Percentiles rank a stretch among this genome's conserved stretches.
These are phyloP conservation scores for Asterochloris erici DNA, from an alignment of 139 green algal genomes.

Conservation along the genomic window DNA sequence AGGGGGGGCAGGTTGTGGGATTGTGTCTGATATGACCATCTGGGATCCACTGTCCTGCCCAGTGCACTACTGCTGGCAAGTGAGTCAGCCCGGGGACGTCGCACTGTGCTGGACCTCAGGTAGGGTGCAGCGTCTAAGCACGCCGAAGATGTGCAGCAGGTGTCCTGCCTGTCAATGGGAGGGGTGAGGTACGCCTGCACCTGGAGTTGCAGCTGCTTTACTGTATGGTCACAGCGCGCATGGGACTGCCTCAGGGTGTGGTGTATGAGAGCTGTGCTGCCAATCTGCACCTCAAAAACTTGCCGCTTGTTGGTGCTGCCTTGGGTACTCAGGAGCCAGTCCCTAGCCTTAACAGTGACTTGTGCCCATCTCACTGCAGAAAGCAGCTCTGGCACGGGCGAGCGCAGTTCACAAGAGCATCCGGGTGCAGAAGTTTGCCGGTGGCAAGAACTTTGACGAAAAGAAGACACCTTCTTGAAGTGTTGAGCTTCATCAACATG, in stretches of 20 bases:
- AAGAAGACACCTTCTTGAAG: neutral
- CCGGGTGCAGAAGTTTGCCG: neutral
- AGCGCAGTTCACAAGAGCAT: slow-evolving; percentile 22
- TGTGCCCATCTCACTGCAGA: slow-evolving; percentile 6
- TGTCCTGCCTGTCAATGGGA: neutral
- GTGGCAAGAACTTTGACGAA: neutral
- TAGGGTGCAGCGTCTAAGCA: too few species aligned
- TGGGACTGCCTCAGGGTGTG: neutral
- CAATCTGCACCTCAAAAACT: neutral
- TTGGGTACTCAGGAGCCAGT: neutral
- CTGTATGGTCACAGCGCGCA: neutral
- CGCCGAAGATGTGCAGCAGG: neutral
- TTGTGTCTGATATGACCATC: too few species aligned
- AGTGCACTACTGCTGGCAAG: too few species aligned
- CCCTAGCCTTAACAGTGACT: neutral
- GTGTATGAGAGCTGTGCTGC: neutral
- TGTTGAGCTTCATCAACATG: too few species aligned
- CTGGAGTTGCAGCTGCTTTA: neutral
- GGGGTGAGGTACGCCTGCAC: neutral
- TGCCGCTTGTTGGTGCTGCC: neutral
- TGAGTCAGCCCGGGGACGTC: too few species aligned
- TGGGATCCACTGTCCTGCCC: too few species aligned
- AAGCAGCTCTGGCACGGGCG: slow-evolving; percentile 18
- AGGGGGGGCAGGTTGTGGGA: too few species aligned
- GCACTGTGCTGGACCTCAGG: too few species aligned